Base-by-base conservation (phyloP, 768 basidiomycete species). In the Leccinum longicurvipes region DNA sequence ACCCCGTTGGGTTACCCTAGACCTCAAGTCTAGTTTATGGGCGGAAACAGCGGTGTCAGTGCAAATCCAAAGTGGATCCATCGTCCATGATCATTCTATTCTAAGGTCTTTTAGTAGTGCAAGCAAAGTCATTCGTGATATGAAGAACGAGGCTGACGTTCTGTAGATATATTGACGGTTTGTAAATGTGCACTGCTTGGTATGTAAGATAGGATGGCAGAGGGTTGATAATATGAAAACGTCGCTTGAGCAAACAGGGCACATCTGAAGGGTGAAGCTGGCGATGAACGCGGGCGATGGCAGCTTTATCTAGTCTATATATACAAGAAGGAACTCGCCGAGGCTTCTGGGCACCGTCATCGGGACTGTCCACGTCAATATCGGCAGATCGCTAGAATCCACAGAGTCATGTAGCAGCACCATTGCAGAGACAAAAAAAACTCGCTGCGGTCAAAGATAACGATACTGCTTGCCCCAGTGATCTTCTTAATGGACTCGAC, bases 171-270 rank as follows among this genome's bases (percentile, higher is more conserved):
- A 60, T 65, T 68, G 46, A 80, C 72, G 34, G n/a, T n/a, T 67
- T 60, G 41, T 65, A 74, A 15, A 74, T 77, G 71, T 81, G 77
- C 8, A 77, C 78, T 23, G 78, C 73, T 23, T 67, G 67, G 27
- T 80, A 56, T 77, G 67, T 17, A 69, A 61, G 61, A 82, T 79
- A 1, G 81, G 81, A 21, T 81, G 74, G 82, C 82, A 82, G 54
- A 82, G 65, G n/a, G 64, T 81, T 82, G 57, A 82, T 74, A 58
- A 82, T 77, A 60, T 81, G 79, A 66, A 79, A 81, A 56, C 80
- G 78, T 23, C 70, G 65, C 57, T 73, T 64, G 32, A 80, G 71
- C 48, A 80, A 61, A 42, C 31, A 66, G 58, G 70, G 70, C 0
- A 70, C 77, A 39, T 80, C 78, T 46, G 63, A 67, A 2, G 67